These are phyloP conservation scores for Saxophila tyrrhenica DNA, from an alignment of 495 filamentous ascomycete genomes.

Conservation along the genomic window DNA sequence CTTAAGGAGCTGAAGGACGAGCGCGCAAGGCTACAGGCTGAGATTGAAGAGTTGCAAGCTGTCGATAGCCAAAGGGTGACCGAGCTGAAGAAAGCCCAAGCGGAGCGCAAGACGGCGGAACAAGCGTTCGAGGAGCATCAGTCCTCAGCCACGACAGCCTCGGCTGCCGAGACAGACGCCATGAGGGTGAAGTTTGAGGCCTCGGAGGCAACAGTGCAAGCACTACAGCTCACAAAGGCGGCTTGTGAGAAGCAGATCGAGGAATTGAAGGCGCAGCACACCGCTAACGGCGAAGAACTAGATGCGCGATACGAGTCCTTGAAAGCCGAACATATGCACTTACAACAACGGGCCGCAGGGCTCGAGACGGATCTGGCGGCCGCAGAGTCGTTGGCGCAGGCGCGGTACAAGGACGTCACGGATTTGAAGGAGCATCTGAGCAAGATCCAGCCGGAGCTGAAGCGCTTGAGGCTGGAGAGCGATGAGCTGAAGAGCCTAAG, in stretches of 20 bases:
- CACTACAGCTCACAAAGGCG: slow-evolving; percentile 28
- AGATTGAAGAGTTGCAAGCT: slow-evolving; percentile 8
- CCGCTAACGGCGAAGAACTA: slow-evolving; percentile 36
- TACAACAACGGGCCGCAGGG: slow-evolving; percentile 40
- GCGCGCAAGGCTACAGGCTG: slow-evolving; percentile 30
- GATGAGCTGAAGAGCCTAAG: slow-evolving; percentile 57
- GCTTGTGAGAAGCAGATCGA: slow-evolving; percentile 23
- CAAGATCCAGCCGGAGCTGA: slow-evolving; percentile 77
- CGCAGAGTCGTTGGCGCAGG: slow-evolving; percentile 71
- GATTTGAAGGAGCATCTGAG: slow-evolving; percentile 67
- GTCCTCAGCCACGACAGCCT: not conserved
- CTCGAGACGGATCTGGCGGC: slow-evolving; percentile 78
- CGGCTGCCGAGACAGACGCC: slow-evolving; percentile 2
- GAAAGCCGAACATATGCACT: slow-evolving; percentile 59
- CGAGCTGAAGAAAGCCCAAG: slow-evolving; percentile 22
- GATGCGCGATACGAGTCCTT: slow-evolving; percentile 48
- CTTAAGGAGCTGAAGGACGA: slow-evolving; percentile 56
- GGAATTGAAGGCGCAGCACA: slow-evolving; percentile 47
- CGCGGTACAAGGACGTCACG: slow-evolving; percentile 76
- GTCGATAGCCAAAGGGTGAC: slow-evolving; percentile 34
- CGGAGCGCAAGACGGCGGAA: slow-evolving; percentile 34
- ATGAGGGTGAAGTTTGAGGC: slow-evolving; percentile 40
- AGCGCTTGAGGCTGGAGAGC: slow-evolving; percentile 61
- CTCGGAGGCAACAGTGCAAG: slow-evolving; percentile 36
- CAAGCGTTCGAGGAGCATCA: slow-evolving; percentile 32